These are phyloP conservation scores for Rhodosporidiobolus odoratus DNA, from an alignment of 768 basidiomycete species.

Conservation along the genomic window DNA sequence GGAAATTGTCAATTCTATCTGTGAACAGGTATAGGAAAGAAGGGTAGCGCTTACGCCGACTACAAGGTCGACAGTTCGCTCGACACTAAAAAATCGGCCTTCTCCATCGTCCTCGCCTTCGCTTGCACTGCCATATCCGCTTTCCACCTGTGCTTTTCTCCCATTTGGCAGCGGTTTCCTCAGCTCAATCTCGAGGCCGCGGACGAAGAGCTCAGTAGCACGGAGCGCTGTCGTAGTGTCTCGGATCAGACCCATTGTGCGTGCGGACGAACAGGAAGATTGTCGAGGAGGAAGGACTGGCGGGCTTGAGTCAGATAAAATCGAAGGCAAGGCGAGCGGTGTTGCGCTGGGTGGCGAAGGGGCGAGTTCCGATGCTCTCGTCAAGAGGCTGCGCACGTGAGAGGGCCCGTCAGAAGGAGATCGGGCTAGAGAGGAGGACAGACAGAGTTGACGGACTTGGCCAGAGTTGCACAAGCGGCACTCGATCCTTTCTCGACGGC, in stretches of 20 bases:
- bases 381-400: neutral
- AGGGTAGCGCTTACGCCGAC: slow-evolving; percentile 11
- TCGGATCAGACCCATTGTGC: neutral
- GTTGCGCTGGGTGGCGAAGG: neutral
- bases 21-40: neutral
- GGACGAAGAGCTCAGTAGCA: slow-evolving; percentile 16
- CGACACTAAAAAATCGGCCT: slow-evolving; percentile 3
- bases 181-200: slow-evolving; percentile 24
- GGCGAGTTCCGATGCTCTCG: too few relatives aligned
- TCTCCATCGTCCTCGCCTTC: slow-evolving; percentile 24
- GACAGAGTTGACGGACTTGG: slow-evolving; percentile 9
- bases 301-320: neutral
- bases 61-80: slow-evolving; percentile 22
- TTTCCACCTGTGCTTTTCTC: too few relatives aligned
- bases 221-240: slow-evolving; percentile 1
- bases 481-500: slow-evolving; percentile 3
- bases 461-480: slow-evolving; percentile 21
- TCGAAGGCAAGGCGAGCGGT: neutral
- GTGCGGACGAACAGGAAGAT: neutral
- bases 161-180: slow-evolving; percentile 13
- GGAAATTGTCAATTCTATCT: neutral
- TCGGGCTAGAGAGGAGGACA: neutral
- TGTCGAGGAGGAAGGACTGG: neutral
- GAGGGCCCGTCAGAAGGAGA: neutral
- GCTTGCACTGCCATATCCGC: neutral